Percentiles rank a stretch among this genome's conserved stretches.
These are phyloP conservation scores for Arthrobotrys entomopaga DNA, from an alignment of 2,329 filamentous ascomycete genomes.

Conservation along the genomic window DNA sequence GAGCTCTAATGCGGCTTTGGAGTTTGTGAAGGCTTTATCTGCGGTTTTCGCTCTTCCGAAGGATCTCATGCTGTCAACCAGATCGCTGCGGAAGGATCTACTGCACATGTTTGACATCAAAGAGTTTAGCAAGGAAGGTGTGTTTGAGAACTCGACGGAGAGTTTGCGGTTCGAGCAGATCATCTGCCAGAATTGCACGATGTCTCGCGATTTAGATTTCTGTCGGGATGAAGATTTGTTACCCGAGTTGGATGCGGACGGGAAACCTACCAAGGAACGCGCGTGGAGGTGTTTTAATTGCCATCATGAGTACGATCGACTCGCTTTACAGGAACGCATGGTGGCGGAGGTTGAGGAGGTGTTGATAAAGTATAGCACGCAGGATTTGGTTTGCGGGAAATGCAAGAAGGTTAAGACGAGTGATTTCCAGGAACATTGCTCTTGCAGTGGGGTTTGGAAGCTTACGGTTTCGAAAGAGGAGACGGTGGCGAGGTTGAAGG, in stretches of 20 bases:
- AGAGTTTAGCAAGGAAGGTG: conserved; percentile 89
- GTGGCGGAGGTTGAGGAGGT: conserved; percentile 79
- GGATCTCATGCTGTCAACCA: conserved; percentile 86
- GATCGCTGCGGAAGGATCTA: conserved; percentile 87
- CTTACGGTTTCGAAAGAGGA: conserved; percentile 75
- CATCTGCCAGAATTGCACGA: conserved; percentile 89
- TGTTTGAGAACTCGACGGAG: conserved; percentile 85
- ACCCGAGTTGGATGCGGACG: conserved; percentile 63
- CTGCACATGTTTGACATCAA: conserved; percentile 90
- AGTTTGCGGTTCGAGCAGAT: conserved; percentile 78
- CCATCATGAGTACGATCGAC: conserved; percentile 76
- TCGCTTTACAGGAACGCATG: conserved; percentile 83
- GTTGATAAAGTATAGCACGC: conserved; percentile 82
- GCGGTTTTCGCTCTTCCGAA: conserved; percentile 92
- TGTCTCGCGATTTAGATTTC: conserved; percentile 87
- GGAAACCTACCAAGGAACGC: conserved; percentile 60
- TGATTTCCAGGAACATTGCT: conserved; percentile 96
- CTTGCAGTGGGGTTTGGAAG: conserved; percentile 86
- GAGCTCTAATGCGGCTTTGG: conserved; percentile 77
- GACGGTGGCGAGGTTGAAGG: conserved; percentile 72
- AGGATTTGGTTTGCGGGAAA: conserved; percentile 83
- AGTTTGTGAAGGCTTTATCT: conserved; percentile 92
- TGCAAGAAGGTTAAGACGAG: conserved; percentile 81
- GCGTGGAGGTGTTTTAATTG: conserved; percentile 79
- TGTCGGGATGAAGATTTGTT: conserved; percentile 88